Conservation (phyloP, 768 basidiomycete genomes). For the Hericium erinaceus region DNA sequence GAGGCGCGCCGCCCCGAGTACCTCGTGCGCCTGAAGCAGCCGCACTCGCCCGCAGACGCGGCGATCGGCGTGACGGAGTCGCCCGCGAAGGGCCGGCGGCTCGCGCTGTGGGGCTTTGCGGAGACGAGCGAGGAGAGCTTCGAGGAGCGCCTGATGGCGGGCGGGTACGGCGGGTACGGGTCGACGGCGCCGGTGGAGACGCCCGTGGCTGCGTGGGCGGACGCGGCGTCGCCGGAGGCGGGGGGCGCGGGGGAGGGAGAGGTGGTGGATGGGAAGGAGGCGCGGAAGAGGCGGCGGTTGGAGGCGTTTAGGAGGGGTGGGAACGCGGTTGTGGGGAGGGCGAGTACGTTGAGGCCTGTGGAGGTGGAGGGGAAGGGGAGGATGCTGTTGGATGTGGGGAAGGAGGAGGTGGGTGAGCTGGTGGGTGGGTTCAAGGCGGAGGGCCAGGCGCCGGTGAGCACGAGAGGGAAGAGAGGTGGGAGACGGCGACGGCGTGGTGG, state of each 20-base stretch:
- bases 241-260: slow-evolving; percentile 20
- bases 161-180: slow-evolving; percentile 68
- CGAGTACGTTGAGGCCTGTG: slow-evolving; percentile 47
- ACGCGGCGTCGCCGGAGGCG: slow-evolving; percentile 20
- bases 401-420: slow-evolving; percentile 29
- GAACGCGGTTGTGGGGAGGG: slow-evolving; percentile 11
- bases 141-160: slow-evolving; percentile 76
- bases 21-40: slow-evolving; percentile 47
- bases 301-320: slow-evolving; percentile 50
- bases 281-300: slow-evolving; percentile 57
- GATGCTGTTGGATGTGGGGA: slow-evolving; percentile 51
- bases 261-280: slow-evolving; percentile 40
- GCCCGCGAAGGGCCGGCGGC: slow-evolving; percentile 61
- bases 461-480: slow-evolving; percentile 25
- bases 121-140: slow-evolving; percentile 57
- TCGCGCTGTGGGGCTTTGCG: slow-evolving; percentile 46
- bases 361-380: slow-evolving; percentile 63
- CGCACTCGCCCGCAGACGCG: slow-evolving; percentile 11
- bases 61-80: slow-evolving; percentile 58
- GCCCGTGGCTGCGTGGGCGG: slow-evolving; percentile 26
- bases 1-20: slow-evolving; percentile 68
- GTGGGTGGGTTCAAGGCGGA: neutral
- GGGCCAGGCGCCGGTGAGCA: slow-evolving; percentile 26
- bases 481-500: slow-evolving; percentile 13
- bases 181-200: slow-evolving; percentile 14